These are phyloP conservation scores for Chlorociboria aeruginascens DNA, from an alignment of 495 filamentous ascomycete species.

Conservation along the genomic window DNA sequence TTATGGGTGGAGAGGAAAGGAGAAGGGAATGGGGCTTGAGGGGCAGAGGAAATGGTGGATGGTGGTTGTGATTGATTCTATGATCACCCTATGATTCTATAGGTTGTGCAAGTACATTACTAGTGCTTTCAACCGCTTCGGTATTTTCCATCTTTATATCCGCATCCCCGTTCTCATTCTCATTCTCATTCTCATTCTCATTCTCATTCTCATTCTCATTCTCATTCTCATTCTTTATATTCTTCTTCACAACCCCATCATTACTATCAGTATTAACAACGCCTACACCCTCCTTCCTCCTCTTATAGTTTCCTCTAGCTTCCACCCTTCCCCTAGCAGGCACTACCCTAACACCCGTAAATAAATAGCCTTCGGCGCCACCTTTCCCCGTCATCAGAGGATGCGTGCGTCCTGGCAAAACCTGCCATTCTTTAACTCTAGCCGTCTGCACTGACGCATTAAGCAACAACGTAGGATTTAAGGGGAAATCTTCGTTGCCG, in stretches of 20 bases:
- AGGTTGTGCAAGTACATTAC: neutral
- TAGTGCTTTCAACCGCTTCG: neutral
- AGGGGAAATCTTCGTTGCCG: constrained; percentile 57
- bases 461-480: constrained; percentile 74
- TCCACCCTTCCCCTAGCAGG: constrained; percentile 67
- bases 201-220: constrained; percentile 1
- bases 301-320: constrained; percentile 67
- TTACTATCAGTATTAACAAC: neutral
- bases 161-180: constrained; percentile 4
- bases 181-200: neutral
- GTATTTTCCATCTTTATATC: neutral
- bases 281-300: constrained; percentile 22
- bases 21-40: neutral
- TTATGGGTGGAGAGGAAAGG: neutral
- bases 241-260: constrained; percentile 1
- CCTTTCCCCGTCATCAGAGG: constrained; percentile 83
- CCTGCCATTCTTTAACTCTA: constrained; percentile 70
- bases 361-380: constrained; percentile 83
- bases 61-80: neutral
- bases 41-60: neutral
- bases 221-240: neutral
- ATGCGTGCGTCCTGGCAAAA: constrained; percentile 84
- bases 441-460: constrained; percentile 69
- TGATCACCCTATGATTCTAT: neutral
- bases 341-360: constrained; percentile 68